phyloP scores from a whole-genome alignment of 306 rosid genomes.

The Pyrus bretschneideri region DNA sequence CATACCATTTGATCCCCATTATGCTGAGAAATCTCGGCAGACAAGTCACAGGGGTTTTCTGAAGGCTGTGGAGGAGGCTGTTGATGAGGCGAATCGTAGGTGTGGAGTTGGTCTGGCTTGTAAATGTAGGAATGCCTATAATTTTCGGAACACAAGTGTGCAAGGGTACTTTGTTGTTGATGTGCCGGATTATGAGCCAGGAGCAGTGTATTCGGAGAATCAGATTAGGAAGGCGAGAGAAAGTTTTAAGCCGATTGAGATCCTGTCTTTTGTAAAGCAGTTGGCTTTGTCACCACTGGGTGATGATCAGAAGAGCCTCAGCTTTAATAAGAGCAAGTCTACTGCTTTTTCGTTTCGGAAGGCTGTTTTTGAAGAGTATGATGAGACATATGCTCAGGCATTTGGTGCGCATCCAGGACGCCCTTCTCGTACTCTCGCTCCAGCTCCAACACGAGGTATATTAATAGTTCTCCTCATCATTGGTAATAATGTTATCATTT shows the following conservation, averaged over 20 bases:
- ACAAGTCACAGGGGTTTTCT: constrained; percentile 46
- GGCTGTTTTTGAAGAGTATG: constrained; percentile 77
- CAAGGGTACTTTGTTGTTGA: constrained; percentile 67
- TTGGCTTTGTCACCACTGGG: constrained; percentile 54
- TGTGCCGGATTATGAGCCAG: constrained; percentile 78
- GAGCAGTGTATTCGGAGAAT: constrained; percentile 54
- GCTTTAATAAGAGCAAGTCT: constrained; percentile 55
- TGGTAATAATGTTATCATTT: background rate
- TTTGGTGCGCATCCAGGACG: constrained; percentile 60
- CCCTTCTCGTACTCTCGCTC: constrained; percentile 29
- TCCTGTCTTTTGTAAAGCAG: constrained; percentile 60
- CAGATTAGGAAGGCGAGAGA: constrained; percentile 64
- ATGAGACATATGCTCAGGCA: constrained; percentile 95
- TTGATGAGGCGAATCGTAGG: constrained; percentile 74
- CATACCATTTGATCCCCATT: constrained; percentile 63
- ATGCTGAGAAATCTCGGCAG: constrained; percentile 73
- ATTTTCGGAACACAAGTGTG: constrained; percentile 43
- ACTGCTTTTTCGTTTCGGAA: constrained; percentile 47
- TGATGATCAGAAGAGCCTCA: constrained; percentile 43
- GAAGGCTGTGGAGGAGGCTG: constrained; percentile 92
- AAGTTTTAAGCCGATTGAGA: constrained; percentile 47
- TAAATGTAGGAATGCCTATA: constrained; percentile 59
- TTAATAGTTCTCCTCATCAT: constrained; percentile 1
- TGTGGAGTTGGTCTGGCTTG: constrained; percentile 65
- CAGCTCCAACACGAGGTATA: constrained; percentile 62